Conservation (phyloP, 805 yeast genomes). For the Brettanomyces naardenensis region DNA sequence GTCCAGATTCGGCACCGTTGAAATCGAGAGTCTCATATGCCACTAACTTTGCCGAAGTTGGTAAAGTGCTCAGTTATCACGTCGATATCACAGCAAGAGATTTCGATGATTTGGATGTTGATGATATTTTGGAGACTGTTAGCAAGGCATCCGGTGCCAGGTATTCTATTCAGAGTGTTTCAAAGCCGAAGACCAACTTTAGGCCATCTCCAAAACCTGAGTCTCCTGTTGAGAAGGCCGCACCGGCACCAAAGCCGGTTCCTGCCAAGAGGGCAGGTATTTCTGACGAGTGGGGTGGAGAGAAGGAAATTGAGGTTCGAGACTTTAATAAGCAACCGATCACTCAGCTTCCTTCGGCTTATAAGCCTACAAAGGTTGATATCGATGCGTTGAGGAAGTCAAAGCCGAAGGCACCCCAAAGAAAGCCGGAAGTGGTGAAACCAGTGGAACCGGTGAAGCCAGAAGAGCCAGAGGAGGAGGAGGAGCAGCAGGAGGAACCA, state of each 20-base stretch:
- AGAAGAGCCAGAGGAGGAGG: conserved; percentile 18
- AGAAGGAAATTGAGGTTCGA: conserved; percentile 46
- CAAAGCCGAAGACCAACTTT: conserved; percentile 15
- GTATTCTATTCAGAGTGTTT: conserved; percentile 54
- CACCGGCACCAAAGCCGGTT: conserved; percentile 11
- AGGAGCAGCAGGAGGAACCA: neutral
- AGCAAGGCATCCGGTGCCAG: conserved; percentile 95
- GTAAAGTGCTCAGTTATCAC: conserved; percentile 77
- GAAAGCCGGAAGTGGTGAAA: conserved; percentile 11
- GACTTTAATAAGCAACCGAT: conserved; percentile 44
- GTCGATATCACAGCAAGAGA: conserved; percentile 97
- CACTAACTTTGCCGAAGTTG: conserved; percentile 66
- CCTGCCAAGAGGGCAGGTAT: conserved; percentile 6
- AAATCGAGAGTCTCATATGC: conserved; percentile 72
- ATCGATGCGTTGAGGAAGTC: conserved; percentile 42
- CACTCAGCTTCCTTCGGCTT: conserved; percentile 50
- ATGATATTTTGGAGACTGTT: conserved; percentile 65
- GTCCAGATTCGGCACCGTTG: conserved; percentile 91
- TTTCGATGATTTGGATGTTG: conserved; percentile 76
- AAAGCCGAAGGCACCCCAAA: conserved; percentile 29
- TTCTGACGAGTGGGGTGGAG: conserved; percentile 67
- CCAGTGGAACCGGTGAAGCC: conserved; percentile 12
- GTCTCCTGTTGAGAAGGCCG: conserved; percentile 16
- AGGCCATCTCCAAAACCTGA: conserved; percentile 21
- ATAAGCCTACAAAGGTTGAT: conserved; percentile 58